These are phyloP conservation scores for Phaeosphaeria sp. DNA, from an alignment of 2,329 filamentous ascomycete genomes.

Conservation along the genomic window DNA sequence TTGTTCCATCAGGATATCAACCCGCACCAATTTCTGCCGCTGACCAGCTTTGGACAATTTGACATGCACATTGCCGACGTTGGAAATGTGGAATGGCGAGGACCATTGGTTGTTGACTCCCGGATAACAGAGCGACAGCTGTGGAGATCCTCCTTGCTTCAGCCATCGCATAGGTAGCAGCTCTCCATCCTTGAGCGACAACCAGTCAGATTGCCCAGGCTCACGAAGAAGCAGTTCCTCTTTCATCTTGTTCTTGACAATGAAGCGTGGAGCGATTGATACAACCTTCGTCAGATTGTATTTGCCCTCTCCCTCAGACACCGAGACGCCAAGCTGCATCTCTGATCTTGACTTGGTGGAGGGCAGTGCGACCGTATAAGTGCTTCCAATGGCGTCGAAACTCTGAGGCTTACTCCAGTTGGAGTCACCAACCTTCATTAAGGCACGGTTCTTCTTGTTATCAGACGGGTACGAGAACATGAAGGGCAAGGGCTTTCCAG, in stretches of 20 bases:
- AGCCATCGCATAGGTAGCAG: constrained; percentile 89
- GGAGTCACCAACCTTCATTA: constrained; percentile 87
- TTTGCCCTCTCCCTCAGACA: constrained; percentile 92
- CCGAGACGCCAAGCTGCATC: constrained; percentile 88
- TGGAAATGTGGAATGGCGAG: constrained; percentile 95
- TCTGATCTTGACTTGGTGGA: constrained; percentile 75
- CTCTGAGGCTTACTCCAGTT: constrained; percentile 97
- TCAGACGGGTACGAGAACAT: constrained; percentile 95
- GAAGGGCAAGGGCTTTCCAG: constrained; percentile 81
- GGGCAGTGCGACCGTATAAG: constrained; percentile 83
- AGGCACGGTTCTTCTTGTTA: constrained; percentile 87
- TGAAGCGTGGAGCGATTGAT: constrained; percentile 88
- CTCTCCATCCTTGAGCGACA: constrained; percentile 78
- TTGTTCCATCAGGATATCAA: constrained; percentile 90
- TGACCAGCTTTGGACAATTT: constrained; percentile 92
- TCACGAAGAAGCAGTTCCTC: constrained; percentile 92
- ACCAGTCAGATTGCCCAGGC: constrained; percentile 85
- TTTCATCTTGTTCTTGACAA: constrained; percentile 89
- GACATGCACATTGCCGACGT: constrained; percentile 89
- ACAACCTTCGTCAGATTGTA: constrained; percentile 98
- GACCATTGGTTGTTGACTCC: constrained; percentile 98
- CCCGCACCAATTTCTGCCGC: constrained; percentile 83
- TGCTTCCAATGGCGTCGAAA: constrained; percentile 96
- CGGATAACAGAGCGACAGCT: constrained; percentile 90
- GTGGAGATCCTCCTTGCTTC: constrained; percentile 81